Evolutionary conservation across 2,329 filamentous ascomycete species (phyloP), one percentile per base, ranked within the genome.

Genomic region (Calycina herbarum): DNA sequence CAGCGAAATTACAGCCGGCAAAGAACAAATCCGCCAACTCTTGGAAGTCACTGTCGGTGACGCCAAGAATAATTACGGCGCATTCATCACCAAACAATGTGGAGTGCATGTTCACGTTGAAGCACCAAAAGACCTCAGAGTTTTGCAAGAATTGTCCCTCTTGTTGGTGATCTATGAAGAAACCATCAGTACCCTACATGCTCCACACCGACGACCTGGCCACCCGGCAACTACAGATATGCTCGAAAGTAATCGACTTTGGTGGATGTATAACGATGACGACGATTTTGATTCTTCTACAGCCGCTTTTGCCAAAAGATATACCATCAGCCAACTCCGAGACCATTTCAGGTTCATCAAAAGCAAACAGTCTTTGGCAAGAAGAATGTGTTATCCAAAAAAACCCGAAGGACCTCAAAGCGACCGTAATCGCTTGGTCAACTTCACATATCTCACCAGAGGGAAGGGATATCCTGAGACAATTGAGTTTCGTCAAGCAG

Each of bases 61-160:
- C 3, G 48, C 59, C 0, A 29, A 63, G 5, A 59, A 68, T 13
- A 38, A 54, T 7, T 64, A 67, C 42, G 66, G 65, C 15, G 62
- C 66, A 11, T 74, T 74, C 35, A 69, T 72, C 33, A 73, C 70
- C 15, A 73, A 73, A 51, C 71, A 73, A 66, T 73, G 72, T 33
- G 69, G 68, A 17, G 59, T 73, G 1, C 72, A 73, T 48, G 72
- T 73, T 24, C 71, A 74, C 40, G 54, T 74, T 17, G 64, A 70
- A 65, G 69, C 68, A 5, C 71, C 70, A 2, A 45, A 68, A 33
- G 51, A 67, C 31, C 29, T 70, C 1, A 57, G 61, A 10, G 65
- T 68, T 6, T 31, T 70, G 27, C 67, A 70, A 63, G 68, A 68
- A 35, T 67, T 74, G 5, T 72, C 72, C 1, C n/a, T 64, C 2